Conservation (phyloP, 345 rosid genomes). For the Eucalyptus melliodora region DNA sequence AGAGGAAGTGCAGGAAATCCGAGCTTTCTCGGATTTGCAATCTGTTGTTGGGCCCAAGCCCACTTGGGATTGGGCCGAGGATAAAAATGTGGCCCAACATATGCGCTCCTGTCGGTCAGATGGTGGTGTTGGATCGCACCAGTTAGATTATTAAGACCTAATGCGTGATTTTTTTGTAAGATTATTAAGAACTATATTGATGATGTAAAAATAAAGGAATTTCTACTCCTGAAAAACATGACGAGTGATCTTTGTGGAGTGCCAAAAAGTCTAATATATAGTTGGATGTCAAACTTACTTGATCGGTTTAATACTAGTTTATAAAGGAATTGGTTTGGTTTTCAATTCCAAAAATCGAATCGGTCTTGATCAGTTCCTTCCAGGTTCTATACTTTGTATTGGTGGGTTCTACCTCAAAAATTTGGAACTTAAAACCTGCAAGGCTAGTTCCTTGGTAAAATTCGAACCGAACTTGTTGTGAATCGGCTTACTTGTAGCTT, state of each 20-base stretch:
- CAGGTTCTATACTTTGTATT: background rate
- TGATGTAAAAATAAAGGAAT: background rate
- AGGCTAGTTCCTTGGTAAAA: background rate
- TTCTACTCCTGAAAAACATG: background rate
- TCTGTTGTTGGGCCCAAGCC: background rate
- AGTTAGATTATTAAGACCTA: background rate
- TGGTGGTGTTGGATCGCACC: background rate
- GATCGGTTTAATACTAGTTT: no score
- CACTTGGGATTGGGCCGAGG: background rate
- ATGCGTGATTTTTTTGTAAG: background rate
- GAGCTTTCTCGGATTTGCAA: background rate
- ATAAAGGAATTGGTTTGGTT: fast-evolving
- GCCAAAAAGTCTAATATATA: background rate
- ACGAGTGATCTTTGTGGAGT: background rate
- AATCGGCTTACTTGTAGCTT: background rate
- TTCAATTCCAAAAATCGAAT: fast-evolving
- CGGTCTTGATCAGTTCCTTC: fast-evolving
- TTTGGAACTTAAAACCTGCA: background rate
- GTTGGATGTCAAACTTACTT: background rate
- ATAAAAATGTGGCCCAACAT: background rate
- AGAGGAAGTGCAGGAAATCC: background rate
- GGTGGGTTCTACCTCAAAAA: background rate
- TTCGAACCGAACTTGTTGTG: background rate
- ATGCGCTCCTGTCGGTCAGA: background rate
- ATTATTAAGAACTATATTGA: background rate